Conservation (phyloP, 495 filamentous ascomycete genomes). For the Collariella sp. region DNA sequence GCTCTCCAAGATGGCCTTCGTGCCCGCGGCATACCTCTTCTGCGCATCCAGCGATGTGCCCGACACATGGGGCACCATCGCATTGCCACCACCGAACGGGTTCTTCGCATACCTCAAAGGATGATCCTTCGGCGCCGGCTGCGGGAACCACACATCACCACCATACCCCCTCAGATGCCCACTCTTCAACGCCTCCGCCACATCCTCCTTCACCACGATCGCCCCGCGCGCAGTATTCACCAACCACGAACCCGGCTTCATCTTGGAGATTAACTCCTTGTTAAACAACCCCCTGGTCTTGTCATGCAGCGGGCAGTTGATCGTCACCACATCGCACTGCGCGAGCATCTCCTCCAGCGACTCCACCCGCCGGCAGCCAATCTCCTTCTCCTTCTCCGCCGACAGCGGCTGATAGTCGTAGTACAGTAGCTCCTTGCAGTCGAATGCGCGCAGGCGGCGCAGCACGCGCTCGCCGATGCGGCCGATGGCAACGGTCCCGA, state of each 20-base stretch:
- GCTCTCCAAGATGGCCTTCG: constrained; percentile 80
- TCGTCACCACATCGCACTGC: constrained; percentile 97
- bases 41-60: constrained; percentile 96
- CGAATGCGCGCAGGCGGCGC: constrained; percentile 87
- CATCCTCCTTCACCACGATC: constrained; percentile 99
- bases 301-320: constrained; percentile 99
- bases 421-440: constrained; percentile 99
- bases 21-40: constrained; percentile 84
- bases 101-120: constrained; percentile 85
- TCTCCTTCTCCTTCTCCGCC: constrained; percentile 86
- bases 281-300: constrained; percentile 95
- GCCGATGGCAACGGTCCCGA: constrained; percentile 94
- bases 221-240: constrained; percentile 97
- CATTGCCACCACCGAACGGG: constrained; percentile 94
- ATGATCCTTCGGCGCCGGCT: constrained; percentile 94
- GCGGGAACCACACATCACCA: constrained; percentile 75
- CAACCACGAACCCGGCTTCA: constrained; percentile 97
- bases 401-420: constrained; percentile 95
- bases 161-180: constrained; percentile 97
- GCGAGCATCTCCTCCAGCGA: constrained; percentile 86
- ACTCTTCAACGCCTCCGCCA: constrained; percentile 83
- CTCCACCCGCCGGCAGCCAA: constrained; percentile 84
- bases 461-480: constrained; percentile 98
- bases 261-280: constrained; percentile 99
- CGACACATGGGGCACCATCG: constrained; percentile 97